These are phyloP conservation scores for Phytophthora palmivora DNA, from an alignment of 352 stramenopile species.

Conservation along the genomic window DNA sequence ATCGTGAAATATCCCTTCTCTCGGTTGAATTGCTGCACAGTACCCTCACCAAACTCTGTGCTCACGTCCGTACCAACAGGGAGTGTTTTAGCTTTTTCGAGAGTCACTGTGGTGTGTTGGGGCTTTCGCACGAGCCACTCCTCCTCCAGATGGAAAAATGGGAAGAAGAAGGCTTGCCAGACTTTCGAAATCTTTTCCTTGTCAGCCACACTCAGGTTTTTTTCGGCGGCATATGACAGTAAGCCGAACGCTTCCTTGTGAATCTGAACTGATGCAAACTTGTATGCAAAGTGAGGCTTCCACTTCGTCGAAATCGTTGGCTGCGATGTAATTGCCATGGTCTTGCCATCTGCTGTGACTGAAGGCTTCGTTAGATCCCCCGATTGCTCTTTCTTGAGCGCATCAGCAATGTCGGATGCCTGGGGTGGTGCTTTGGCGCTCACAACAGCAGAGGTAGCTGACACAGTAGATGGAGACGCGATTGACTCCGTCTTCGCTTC, in stretches of 20 bases:
- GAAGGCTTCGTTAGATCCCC: constrained; percentile 11
- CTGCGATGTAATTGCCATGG: constrained; percentile 7
- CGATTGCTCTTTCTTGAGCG: constrained; percentile 66
- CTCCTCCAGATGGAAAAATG: constrained; percentile 86
- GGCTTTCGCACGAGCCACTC: constrained; percentile 85
- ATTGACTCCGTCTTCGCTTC: constrained; percentile 35
- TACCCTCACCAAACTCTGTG: constrained; percentile 86
- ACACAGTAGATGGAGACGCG: constrained; percentile 35
- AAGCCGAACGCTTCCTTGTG: constrained; percentile 87
- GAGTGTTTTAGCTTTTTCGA: constrained; percentile 72
- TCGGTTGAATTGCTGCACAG: constrained; percentile 76
- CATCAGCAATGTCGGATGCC: constrained; percentile 65
- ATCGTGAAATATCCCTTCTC: constrained; percentile 71
- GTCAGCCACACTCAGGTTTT: constrained; percentile 79
- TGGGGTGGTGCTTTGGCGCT: constrained; percentile 46
- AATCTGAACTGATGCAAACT: constrained; percentile 78
- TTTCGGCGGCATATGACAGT: constrained; percentile 83
- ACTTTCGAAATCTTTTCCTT: constrained; percentile 89
- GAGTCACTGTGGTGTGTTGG: constrained; percentile 66
- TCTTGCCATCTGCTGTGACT: constrained; percentile 7
- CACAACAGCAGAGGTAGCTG: constrained; percentile 28
- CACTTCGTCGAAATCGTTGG: constrained; percentile 29
- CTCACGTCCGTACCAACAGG: constrained; percentile 75
- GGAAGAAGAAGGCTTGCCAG: constrained; percentile 87
- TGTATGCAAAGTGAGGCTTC: constrained; percentile 82